These are phyloP conservation scores for Niebla homalea DNA, from an alignment of 495 filamentous ascomycete species.

Conservation along the genomic window DNA sequence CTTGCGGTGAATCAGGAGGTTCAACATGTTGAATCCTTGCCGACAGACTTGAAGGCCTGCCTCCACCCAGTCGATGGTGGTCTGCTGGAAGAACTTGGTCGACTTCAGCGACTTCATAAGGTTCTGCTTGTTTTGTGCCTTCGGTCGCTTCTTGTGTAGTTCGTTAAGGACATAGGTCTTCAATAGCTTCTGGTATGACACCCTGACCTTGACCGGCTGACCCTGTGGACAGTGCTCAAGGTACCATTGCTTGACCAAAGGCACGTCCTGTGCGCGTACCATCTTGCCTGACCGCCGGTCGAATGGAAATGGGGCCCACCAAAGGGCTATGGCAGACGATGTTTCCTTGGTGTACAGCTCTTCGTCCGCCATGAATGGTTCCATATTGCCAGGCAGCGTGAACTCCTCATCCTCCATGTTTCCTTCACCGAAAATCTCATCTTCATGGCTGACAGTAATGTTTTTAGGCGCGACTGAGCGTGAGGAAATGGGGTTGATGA, in stretches of 20 bases:
- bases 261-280: constrained; percentile 94
- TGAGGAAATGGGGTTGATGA: constrained; percentile 95
- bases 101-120: constrained; percentile 78
- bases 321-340: constrained; percentile 79
- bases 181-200: constrained; percentile 98
- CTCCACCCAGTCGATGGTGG: constrained; percentile 98
- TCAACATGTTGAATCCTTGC: constrained; percentile 99
- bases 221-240: constrained; percentile 85
- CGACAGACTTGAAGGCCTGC: constrained; percentile 96
- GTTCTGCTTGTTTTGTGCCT: constrained; percentile 90
- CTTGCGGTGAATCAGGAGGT: constrained; percentile 94
- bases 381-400: constrained; percentile 61
- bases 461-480: constrained; percentile 93
- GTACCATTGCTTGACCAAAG: constrained; percentile 97
- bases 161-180: constrained; percentile 97
- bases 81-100: constrained; percentile 99
- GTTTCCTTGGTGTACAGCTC: constrained; percentile 85
- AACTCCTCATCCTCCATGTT: constrained; percentile 85
- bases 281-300: constrained; percentile 93
- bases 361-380: constrained; percentile 84
- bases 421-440: constrained; percentile 80
- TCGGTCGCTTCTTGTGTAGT: constrained; percentile 84
- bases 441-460: constrained; percentile 81
- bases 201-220: constrained; percentile 92
- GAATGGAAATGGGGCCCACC: constrained; percentile 98